Conservation (phyloP, 2,329 filamentous ascomycete species). For the Falciphora oryzae region DNA sequence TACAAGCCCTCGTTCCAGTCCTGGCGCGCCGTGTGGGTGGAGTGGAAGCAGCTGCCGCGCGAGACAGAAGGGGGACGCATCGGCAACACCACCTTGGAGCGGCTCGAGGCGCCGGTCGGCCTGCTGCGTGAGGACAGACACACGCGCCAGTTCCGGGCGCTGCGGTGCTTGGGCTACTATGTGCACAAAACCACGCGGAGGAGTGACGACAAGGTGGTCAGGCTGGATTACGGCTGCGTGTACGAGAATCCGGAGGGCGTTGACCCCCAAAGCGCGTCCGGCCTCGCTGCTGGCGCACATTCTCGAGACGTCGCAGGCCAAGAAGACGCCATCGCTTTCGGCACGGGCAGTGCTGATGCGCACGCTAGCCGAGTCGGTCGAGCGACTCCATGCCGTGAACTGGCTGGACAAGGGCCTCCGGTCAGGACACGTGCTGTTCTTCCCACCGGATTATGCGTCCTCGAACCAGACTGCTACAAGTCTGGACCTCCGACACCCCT, state of each 20-base stretch:
- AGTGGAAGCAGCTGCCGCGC: slow-evolving; percentile 42
- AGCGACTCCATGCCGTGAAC: slow-evolving; percentile 49
- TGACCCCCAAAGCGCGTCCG: slow-evolving; percentile 22
- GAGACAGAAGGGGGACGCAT: slow-evolving; percentile 25
- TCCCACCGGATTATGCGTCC: slow-evolving; percentile 25
- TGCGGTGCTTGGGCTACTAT: slow-evolving; percentile 46
- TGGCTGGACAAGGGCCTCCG: slow-evolving; percentile 54
- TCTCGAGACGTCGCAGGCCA: slow-evolving; percentile 35
- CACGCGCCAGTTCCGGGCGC: slow-evolving; percentile 44
- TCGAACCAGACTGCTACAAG: neutral
- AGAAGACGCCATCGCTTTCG: slow-evolving; percentile 40
- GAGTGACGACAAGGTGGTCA: slow-evolving; percentile 17
- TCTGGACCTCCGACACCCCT: slow-evolving; percentile 35
- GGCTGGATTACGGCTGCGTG: slow-evolving; percentile 47
- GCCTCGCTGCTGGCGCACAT: slow-evolving; percentile 39
- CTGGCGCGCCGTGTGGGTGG: slow-evolving; percentile 39
- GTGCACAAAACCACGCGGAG: slow-evolving; percentile 28
- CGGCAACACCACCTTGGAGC: slow-evolving; percentile 36
- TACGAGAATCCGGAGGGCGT: slow-evolving; percentile 20
- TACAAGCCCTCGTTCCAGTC: slow-evolving; percentile 30
- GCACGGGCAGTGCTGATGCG: slow-evolving; percentile 45
- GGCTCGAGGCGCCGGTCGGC: slow-evolving; percentile 41
- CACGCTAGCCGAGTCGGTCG: slow-evolving; percentile 45
- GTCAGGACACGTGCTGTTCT: slow-evolving; percentile 48
- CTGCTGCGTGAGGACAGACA: slow-evolving; percentile 37